Evolutionary conservation across 768 basidiomycete species (phyloP), one percentile per base, ranked within the genome.

Genomic region (Tephrocybe rancida): DNA sequence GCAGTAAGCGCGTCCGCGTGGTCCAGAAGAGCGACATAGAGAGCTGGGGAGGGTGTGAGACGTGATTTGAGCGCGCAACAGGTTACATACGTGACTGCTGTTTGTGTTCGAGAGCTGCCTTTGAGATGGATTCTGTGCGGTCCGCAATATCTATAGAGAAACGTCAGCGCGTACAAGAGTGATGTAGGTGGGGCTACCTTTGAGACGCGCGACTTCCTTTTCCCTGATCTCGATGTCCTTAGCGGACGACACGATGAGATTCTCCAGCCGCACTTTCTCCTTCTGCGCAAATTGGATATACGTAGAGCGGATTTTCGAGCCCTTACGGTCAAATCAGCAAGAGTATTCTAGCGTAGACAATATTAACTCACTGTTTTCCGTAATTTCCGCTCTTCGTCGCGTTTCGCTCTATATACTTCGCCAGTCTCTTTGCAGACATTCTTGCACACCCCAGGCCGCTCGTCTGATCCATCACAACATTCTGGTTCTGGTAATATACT

Each of bases 391-490:
- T 90, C 87, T n/a, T 82, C 90, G 35, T 88, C 89, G 26, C 74
- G 71, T 65, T 84, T 80, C 69, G 81, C 83, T 59, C 85, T 75
- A 69, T 90, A 83, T 27, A 63, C 82, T 53, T 83, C 81, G 1
- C 95, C 94, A 39, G 90, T 77, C 64, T 88, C 84, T 43, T 78
- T 77, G 67, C 97, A 99, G 2, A 71, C 73, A 67, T 97, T 86
- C 30, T 79, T 70, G 68, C 97, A 99, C 14, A 88, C 76, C 16
- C 93, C 93, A 9, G 82, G 70, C 22, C 76, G 80, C 72, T 99
- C 97, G 70, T 99, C 96, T 0, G 94, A 93, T 11, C 96, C 96
- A 61, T 99, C 96, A 64, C 96, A 99, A 63, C 96, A 99, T 65
- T 92, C 84, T 0, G 82, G 79, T 67, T 99, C 96, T 97, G 59